Percentiles rank a stretch among this genome's conserved stretches.
Evolutionary conservation across 768 basidiomycete genomes (phyloP).

Genomic region (Kockovaella imperatae): DNA sequence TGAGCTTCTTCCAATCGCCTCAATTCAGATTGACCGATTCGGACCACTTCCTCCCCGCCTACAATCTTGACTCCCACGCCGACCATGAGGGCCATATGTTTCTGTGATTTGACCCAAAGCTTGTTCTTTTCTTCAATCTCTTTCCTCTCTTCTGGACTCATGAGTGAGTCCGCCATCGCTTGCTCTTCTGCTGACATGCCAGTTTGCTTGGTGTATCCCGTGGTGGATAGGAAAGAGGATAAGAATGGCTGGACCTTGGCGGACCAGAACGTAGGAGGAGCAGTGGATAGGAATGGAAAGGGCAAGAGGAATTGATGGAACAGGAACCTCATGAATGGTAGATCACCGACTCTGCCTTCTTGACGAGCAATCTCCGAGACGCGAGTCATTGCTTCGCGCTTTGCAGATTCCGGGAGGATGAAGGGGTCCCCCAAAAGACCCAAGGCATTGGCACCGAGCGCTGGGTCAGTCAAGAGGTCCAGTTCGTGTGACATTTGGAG

Average conservation of each 20-base stretch:
- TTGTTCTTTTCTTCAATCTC: constrained; percentile 55
- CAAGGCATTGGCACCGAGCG: constrained; percentile 50
- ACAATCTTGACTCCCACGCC: constrained; percentile 71
- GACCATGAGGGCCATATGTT: constrained; percentile 73
- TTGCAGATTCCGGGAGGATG: constrained; percentile 46
- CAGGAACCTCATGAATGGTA: constrained; percentile 81
- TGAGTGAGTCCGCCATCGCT: constrained; percentile 24
- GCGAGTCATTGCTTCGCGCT: constrained; percentile 21
- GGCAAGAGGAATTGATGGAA: constrained; percentile 89
- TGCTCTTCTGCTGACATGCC: constrained; percentile 18
- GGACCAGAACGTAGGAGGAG: constrained; percentile 85
- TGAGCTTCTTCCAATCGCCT: constrained; percentile 67
- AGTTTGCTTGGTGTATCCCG: constrained; percentile 41
- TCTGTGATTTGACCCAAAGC: constrained; percentile 69
- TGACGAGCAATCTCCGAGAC: constrained; percentile 19
- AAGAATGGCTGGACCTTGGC: constrained; percentile 93
- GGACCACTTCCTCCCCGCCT: constrained; percentile 70
- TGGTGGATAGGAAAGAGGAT: constrained; percentile 69
- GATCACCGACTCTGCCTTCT: constrained; percentile 49
- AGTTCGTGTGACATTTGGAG: constrained; percentile 80
- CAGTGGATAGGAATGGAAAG: constrained; percentile 86
- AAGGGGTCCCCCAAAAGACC: constrained; percentile 88
- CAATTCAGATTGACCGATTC: constrained; percentile 76
- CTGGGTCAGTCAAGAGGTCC: constrained; percentile 51
- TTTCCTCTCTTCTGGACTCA: constrained; percentile 36